Evolutionary conservation across 2,329 filamentous ascomycete species (phyloP).

Genomic region (Talaromyces sp.): DNA sequence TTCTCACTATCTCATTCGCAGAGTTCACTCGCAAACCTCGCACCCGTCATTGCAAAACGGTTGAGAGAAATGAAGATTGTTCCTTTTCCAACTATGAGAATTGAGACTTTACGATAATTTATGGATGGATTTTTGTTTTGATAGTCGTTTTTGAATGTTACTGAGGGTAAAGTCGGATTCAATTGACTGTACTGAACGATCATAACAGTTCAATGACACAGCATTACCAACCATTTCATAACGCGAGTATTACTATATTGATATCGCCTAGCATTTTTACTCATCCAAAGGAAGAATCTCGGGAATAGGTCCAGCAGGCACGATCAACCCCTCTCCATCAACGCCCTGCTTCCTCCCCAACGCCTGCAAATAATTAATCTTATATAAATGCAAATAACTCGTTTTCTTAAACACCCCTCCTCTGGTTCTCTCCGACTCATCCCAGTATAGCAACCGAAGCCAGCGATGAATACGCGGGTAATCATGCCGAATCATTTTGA

Average conservation of each 20-base stretch:
- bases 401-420: conserved; percentile 45
- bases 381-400: conserved; percentile 40
- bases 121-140: background rate
- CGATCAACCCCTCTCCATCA: conserved; percentile 21
- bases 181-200: background rate
- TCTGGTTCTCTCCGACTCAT: conserved; percentile 41
- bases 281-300: conserved; percentile 25
- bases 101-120: no score
- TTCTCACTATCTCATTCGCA: no score
- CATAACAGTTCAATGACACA: background rate
- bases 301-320: conserved; percentile 29
- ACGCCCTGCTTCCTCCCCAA: background rate
- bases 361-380: conserved; percentile 26
- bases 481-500: conserved; percentile 61
- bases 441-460: conserved; percentile 48
- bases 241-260: background rate
- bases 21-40: no score
- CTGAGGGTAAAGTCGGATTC: background rate
- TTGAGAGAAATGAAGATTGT: no score
- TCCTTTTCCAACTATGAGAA: no score
- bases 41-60: no score
- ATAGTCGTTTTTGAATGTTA: background rate
- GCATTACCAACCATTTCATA: background rate
- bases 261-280: background rate
- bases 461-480: conserved; percentile 51